A percentile compares a stretch with the other conserved stretches of the same genome.
These are phyloP conservation scores for Rhodosorus marinus DNA, from an alignment of 23 red algal genomes.

Conservation along the genomic window DNA sequence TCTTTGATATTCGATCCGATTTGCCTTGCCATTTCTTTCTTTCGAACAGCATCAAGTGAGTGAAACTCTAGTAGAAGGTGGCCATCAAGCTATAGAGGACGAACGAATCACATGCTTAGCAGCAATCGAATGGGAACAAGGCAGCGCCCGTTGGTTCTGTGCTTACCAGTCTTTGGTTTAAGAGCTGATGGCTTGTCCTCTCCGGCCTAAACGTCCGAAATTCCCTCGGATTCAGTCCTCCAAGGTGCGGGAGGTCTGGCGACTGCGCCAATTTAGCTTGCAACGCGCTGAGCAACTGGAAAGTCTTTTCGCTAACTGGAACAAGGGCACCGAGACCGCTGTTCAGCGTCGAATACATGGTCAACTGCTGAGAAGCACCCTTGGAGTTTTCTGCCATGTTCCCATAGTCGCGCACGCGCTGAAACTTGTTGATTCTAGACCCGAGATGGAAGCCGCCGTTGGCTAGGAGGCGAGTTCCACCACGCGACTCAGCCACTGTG, in stretches of 20 bases:
- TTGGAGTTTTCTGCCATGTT: too few relatives aligned
- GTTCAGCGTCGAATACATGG: neutral
- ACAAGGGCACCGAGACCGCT: neutral
- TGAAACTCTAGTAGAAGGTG: too few relatives aligned
- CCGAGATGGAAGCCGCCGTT: conserved; percentile 58
- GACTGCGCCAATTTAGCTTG: neutral
- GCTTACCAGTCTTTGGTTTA: too few relatives aligned
- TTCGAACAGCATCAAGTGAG: too few relatives aligned
- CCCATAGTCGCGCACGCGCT: conserved; percentile 21
- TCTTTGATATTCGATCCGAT: too few relatives aligned
- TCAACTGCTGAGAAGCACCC: too few relatives aligned
- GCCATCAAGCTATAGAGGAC: too few relatives aligned
- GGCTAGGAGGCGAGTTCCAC: conserved; percentile 57
- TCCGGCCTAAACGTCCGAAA: neutral
- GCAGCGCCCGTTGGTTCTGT: too few relatives aligned
- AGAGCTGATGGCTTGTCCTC: too few relatives aligned
- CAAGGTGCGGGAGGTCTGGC: neutral
- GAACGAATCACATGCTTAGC: too few relatives aligned
- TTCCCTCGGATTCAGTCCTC: neutral
- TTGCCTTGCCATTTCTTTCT: too few relatives aligned
- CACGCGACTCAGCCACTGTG: conserved; percentile 51
- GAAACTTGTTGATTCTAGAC: conserved; percentile 46
- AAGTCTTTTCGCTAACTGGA: neutral
- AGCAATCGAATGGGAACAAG: too few relatives aligned
- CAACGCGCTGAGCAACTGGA: neutral